Conservation (phyloP, 352 stramenopile species). For the Phytophthora sp. region DNA sequence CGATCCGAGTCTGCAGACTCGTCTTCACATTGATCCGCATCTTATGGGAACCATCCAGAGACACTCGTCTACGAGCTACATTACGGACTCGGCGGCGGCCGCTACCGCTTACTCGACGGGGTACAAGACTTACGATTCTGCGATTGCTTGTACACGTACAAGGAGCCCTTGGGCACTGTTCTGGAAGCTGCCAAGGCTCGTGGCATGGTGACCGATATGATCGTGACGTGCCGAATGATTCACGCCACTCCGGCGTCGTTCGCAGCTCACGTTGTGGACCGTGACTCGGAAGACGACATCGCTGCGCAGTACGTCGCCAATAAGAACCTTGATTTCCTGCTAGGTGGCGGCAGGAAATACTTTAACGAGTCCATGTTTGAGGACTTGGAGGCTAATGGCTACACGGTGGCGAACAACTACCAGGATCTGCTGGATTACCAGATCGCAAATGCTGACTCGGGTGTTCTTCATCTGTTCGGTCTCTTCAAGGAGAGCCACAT, state of each 20-base stretch:
- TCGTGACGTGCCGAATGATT: constrained; percentile 70
- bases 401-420: constrained; percentile 63
- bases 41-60: constrained; percentile 65
- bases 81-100: constrained; percentile 66
- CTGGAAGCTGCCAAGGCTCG: constrained; percentile 66
- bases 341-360: constrained; percentile 55
- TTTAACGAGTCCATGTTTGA: constrained; percentile 58
- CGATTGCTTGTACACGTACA: constrained; percentile 62
- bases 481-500: constrained; percentile 73
- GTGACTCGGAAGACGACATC: constrained; percentile 62
- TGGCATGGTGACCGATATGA: constrained; percentile 71
- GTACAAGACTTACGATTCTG: constrained; percentile 72
- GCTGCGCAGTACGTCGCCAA: constrained; percentile 70
- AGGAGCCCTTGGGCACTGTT: constrained; percentile 64
- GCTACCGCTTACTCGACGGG: constrained; percentile 63
- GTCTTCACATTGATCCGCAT: constrained; percentile 66
- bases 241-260: constrained; percentile 68
- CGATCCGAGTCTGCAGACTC: constrained; percentile 57
- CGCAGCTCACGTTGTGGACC: constrained; percentile 56
- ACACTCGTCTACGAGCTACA: constrained; percentile 66
- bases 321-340: constrained; percentile 73
- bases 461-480: constrained; percentile 61
- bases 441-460: constrained; percentile 45
- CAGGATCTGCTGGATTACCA: constrained; percentile 63
- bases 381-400: constrained; percentile 48